Conservation (phyloP, 176 grass and related monocot species). For the Dactylis glomerata region DNA sequence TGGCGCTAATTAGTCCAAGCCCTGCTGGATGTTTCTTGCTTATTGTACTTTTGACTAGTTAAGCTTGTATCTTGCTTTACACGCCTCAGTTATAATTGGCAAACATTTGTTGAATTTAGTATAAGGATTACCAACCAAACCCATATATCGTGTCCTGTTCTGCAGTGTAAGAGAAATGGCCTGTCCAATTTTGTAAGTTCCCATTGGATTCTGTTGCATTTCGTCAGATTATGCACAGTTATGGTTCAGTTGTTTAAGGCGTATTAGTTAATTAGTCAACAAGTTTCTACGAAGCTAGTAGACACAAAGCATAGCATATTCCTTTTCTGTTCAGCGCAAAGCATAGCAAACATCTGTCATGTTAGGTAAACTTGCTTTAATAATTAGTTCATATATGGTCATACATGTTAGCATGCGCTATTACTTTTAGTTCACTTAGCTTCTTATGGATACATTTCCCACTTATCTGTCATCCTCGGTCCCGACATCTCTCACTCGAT, state of each 20-base stretch:
- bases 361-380: neutral
- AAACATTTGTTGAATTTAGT: neutral
- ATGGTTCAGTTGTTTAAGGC: neutral
- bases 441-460: neutral
- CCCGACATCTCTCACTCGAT: neutral
- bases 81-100: neutral
- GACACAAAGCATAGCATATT: conserved; percentile 7
- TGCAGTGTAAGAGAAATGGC: neutral
- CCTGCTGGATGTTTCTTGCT: neutral
- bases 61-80: neutral
- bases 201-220: neutral
- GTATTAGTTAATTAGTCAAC: neutral
- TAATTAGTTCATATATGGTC: conserved; percentile 6
- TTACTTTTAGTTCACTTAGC: neutral
- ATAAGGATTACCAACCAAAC: neutral
- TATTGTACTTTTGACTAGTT: neutral
- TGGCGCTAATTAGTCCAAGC: neutral
- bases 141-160: neutral
- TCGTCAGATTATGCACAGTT: conserved; percentile 9
- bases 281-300: neutral
- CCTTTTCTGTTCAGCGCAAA: neutral
- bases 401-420: neutral
- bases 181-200: neutral
- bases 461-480: neutral
- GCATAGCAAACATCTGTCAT: conserved; percentile 12